phyloP scores from a whole-genome alignment of 179 eudicot species.

The Monotropa hypopitys region DNA sequence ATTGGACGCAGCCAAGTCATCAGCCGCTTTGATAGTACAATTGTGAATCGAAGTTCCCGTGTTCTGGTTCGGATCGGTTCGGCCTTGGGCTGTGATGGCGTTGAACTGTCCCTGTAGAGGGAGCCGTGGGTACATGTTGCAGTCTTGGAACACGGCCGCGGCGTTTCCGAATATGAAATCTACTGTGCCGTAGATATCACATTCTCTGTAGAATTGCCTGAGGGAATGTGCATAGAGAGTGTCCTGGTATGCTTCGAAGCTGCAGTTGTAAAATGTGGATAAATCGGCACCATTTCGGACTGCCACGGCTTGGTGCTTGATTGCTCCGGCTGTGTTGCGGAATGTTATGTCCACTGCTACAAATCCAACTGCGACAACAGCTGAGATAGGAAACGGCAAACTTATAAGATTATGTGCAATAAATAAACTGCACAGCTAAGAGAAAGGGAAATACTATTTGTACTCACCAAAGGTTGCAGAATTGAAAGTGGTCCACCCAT shows the following conservation, averaged over 20 bases:
- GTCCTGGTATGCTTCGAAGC: slow-evolving; percentile 13
- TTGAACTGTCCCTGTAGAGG: slow-evolving; percentile 31
- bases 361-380: slow-evolving; percentile 34
- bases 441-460: not conserved
- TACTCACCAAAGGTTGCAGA: slow-evolving; percentile 55
- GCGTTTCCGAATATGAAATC: slow-evolving; percentile 51
- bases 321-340: slow-evolving; percentile 13
- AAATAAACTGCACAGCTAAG: too few relatives aligned
- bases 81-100: slow-evolving; percentile 16
- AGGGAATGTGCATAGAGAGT: slow-evolving; percentile 23
- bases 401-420: not conserved
- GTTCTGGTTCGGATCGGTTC: slow-evolving; percentile 7
- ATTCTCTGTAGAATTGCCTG: slow-evolving; percentile 22
- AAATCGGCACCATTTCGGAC: slow-evolving; percentile 6
- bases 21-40: not conserved
- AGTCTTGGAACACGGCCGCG: slow-evolving; percentile 29
- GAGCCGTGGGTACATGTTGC: slow-evolving; percentile 31
- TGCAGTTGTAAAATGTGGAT: slow-evolving; percentile 9
- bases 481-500: slow-evolving; percentile 53
- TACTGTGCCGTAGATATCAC: slow-evolving; percentile 16
- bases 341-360: slow-evolving; percentile 2
- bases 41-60: slow-evolving; percentile 6
- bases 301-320: slow-evolving; percentile 11
- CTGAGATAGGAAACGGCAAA: slow-evolving; percentile 14
- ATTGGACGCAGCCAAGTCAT: slow-evolving; percentile 8